Percentiles rank a stretch among this genome's conserved stretches.
Conservation (phyloP, 2,329 filamentous ascomycete genomes). For the Davidsoniella virescens region DNA sequence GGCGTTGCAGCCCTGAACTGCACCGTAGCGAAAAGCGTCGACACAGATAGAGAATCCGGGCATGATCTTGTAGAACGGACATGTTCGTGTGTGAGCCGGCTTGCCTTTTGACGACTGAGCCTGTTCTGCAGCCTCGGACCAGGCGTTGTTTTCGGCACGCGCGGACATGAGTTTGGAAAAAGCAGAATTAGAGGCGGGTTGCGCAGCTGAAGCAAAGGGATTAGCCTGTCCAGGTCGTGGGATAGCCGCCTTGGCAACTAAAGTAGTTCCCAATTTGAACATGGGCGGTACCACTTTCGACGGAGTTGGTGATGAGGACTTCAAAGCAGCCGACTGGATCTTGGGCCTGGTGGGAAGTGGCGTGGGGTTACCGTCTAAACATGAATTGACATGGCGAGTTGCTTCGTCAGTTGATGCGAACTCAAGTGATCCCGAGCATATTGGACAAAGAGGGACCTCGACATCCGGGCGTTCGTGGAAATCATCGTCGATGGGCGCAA, state of each 20-base stretch:
- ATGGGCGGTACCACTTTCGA: constrained; percentile 18
- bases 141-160: constrained; percentile 79
- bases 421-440: constrained; percentile 8
- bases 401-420: constrained; percentile 39
- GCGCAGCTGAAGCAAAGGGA: constrained; percentile 41
- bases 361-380: constrained; percentile 66
- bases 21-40: constrained; percentile 89
- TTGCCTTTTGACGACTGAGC: constrained; percentile 68
- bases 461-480: constrained; percentile 21
- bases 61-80: constrained; percentile 97
- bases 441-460: constrained; percentile 12
- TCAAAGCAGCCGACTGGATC: neutral
- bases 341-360: constrained; percentile 28
- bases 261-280: constrained; percentile 30
- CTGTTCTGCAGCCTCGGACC: constrained; percentile 69
- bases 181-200: constrained; percentile 42
- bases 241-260: constrained; percentile 51
- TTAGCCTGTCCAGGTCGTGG: constrained; percentile 68
- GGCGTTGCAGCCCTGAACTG: constrained; percentile 77
- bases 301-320: neutral
- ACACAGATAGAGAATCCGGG: constrained; percentile 86
- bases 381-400: constrained; percentile 78
- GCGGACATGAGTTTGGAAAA: constrained; percentile 89
- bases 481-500: constrained; percentile 20
- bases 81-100: constrained; percentile 74